Conservation (phyloP, 2,329 filamentous ascomycete species). For the Cadophora luteo-olivacea region DNA sequence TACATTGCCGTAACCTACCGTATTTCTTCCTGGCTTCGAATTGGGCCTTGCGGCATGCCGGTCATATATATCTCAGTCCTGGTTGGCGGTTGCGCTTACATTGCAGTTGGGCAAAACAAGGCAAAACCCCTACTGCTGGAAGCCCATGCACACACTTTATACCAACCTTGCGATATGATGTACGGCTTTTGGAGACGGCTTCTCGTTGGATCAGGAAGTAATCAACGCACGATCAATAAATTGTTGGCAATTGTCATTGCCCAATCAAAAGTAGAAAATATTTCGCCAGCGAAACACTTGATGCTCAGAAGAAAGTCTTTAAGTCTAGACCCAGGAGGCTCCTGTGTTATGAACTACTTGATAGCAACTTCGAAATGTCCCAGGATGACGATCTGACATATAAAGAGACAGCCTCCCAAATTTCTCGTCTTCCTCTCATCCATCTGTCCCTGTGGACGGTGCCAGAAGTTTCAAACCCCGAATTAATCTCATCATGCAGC, state of each 20-base stretch:
- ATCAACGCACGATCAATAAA: neutral
- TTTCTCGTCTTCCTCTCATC: neutral
- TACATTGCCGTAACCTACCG: neutral
- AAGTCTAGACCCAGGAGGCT: neutral
- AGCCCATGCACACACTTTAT: neutral
- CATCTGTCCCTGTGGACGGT: neutral
- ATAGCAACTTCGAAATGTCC: neutral
- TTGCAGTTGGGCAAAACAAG: constrained; percentile 10
- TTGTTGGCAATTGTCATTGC: neutral
- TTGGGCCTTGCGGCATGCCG: neutral
- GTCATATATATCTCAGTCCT: neutral
- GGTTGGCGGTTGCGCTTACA: constrained; percentile 10
- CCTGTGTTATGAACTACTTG: neutral
- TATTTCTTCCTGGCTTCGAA: neutral
- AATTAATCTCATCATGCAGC: neutral
- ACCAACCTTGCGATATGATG: neutral
- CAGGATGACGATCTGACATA: neutral
- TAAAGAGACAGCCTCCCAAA: neutral
- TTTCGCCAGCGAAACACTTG: neutral
- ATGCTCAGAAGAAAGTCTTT: neutral
- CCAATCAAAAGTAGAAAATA: neutral
- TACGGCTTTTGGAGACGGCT: neutral
- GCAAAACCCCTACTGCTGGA: neutral
- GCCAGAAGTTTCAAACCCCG: neutral
- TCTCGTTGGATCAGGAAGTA: neutral